Conservation (phyloP, 2,329 filamentous ascomycete species). For the Colletotrichum euphorbiae region DNA sequence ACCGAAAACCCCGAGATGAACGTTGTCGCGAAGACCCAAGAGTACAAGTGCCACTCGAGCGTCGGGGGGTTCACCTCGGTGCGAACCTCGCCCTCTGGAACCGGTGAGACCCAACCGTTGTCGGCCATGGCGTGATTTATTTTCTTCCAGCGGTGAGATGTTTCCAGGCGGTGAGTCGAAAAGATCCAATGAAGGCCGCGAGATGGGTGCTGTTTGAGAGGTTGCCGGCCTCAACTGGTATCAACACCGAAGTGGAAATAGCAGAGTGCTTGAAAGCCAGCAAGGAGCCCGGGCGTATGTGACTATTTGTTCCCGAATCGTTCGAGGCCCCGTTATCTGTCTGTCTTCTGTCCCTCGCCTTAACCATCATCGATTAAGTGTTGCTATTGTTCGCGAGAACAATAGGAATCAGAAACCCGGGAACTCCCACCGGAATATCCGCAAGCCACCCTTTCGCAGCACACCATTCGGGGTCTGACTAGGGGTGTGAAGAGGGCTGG, state of each 20-base stretch:
- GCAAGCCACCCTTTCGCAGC: conserved; percentile 2
- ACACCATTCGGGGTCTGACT: not conserved
- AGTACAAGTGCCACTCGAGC: conserved; percentile 42
- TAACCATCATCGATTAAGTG: not conserved
- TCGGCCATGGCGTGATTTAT: conserved; percentile 3
- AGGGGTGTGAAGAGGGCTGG: not conserved
- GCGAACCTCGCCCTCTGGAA: conserved; percentile 44
- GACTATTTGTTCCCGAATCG: not conserved
- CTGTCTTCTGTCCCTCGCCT: not conserved
- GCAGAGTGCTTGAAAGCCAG: conserved; percentile 5
- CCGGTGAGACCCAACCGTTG: not conserved
- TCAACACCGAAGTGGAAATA: conserved; percentile 6
- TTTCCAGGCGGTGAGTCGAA: not conserved
- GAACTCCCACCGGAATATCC: conserved; percentile 1
- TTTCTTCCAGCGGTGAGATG: not conserved
- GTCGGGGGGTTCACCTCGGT: conserved; percentile 34
- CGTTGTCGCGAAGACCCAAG: conserved; percentile 43
- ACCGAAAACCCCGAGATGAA: conserved; percentile 43
- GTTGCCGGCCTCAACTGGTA: not conserved
- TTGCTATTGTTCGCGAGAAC: conserved; percentile 2
- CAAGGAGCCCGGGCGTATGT: not conserved
- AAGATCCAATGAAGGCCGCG: not conserved
- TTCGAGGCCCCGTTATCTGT: not conserved
- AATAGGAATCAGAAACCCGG: conserved; percentile 1
- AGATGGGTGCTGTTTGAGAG: not conserved